Percentiles rank a stretch among this genome's conserved stretches.
Evolutionary conservation across 495 filamentous ascomycete species (phyloP).

Genomic region (Elasticomyces elasticus): DNA sequence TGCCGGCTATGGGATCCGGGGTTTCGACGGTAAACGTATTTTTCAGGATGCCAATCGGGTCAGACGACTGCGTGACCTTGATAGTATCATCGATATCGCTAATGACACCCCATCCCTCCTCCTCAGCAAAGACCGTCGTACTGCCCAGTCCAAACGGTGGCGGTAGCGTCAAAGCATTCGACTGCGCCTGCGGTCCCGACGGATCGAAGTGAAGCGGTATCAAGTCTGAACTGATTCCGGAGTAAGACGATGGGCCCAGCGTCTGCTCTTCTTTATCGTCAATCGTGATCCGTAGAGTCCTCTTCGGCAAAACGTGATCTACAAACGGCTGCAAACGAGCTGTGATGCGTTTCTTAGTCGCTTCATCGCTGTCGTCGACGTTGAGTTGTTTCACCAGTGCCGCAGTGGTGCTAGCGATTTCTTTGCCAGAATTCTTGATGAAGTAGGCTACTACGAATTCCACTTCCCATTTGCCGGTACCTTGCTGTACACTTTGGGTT

Average conservation of each 20-base stretch:
- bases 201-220: conserved; percentile 33
- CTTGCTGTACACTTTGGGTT: neutral
- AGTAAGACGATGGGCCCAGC: conserved; percentile 58
- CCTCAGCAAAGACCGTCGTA: conserved; percentile 61
- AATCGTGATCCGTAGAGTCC: conserved; percentile 51
- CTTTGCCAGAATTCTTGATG: conserved; percentile 52
- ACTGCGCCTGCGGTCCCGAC: conserved; percentile 6
- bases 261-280: conserved; percentile 36
- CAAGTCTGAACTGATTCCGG: conserved; percentile 59
- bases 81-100: conserved; percentile 96
- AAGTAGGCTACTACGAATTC: conserved; percentile 79
- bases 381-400: conserved; percentile 62
- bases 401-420: conserved; percentile 56
- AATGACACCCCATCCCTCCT: conserved; percentile 78
- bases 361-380: conserved; percentile 49
- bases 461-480: conserved; percentile 51
- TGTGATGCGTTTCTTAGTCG: conserved; percentile 55
- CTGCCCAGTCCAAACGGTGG: conserved; percentile 30
- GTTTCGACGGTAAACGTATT: conserved; percentile 67
- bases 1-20: conserved; percentile 59
- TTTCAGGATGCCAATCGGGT: conserved; percentile 65
- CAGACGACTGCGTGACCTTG: conserved; percentile 75
- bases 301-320: conserved; percentile 59
- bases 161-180: conserved; percentile 11
- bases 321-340: conserved; percentile 66